These are phyloP conservation scores for Fraxinus ornus DNA, from an alignment of 305 asterid genomes.

Conservation along the genomic window DNA sequence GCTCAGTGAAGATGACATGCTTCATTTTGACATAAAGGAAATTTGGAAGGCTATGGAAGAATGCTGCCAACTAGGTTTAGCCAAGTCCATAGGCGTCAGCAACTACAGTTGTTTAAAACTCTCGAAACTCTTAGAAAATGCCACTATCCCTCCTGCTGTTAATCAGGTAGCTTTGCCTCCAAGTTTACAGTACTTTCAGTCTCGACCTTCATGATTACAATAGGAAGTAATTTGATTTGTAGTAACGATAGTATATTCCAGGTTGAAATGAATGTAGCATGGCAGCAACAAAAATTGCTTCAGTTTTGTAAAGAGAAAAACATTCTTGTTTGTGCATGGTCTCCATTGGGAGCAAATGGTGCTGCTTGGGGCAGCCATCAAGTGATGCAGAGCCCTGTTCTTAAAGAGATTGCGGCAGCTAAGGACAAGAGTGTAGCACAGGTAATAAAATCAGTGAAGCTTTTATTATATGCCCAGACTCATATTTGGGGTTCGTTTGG, in stretches of 20 bases:
- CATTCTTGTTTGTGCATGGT: conserved; percentile 31
- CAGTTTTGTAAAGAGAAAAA: conserved; percentile 27
- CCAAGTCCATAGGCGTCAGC: conserved; percentile 36
- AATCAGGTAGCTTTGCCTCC: conserved; percentile 22
- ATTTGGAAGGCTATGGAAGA: conserved; percentile 27
- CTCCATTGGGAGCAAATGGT: conserved; percentile 40
- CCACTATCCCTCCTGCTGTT: conserved; percentile 30
- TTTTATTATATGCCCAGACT: background rate
- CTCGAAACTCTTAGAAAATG: conserved; percentile 13
- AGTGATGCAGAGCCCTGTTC: conserved; percentile 32
- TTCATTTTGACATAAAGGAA: conserved; percentile 28
- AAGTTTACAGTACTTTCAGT: background rate
- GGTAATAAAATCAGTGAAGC: conserved; percentile 15
- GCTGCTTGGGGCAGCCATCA: conserved; percentile 30
- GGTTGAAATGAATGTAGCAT: conserved; percentile 41
- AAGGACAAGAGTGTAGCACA: conserved; percentile 31
- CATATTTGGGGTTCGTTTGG: background rate
- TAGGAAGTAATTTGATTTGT: background rate
- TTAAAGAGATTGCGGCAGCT: conserved; percentile 32
- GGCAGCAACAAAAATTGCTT: conserved; percentile 39
- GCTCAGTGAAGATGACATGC: background rate
- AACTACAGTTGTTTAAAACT: conserved; percentile 30
- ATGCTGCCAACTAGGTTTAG: conserved; percentile 24
- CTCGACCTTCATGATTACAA: background rate
- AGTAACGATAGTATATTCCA: background rate